These are phyloP conservation scores for Solanum pimpinellifolium DNA, from an alignment of 257 asterid species.

Conservation along the genomic window DNA sequence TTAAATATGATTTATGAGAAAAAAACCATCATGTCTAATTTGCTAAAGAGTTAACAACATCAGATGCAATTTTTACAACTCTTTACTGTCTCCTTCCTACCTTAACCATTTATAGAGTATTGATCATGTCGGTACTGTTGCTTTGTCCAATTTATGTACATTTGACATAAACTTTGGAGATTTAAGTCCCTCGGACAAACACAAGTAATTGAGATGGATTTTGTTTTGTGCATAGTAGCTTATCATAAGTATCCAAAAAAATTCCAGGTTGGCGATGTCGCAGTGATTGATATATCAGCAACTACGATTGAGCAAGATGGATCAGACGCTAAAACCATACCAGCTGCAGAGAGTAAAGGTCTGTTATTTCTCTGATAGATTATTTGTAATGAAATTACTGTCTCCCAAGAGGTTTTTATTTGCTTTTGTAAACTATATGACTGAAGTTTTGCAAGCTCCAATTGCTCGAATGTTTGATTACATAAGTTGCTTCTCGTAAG, in stretches of 20 bases:
- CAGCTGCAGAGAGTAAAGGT: constrained; percentile 99
- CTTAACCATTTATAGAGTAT: neutral
- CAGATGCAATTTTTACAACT: neutral
- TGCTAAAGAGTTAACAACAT: neutral
- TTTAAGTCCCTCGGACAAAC: neutral
- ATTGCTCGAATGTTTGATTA: neutral
- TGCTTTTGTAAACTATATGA: neutral
- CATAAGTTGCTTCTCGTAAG: neutral
- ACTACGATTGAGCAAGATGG: constrained; percentile 66
- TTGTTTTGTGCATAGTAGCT: neutral
- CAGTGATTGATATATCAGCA: constrained; percentile 85
- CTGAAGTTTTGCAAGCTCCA: neutral
- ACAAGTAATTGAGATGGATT: neutral
- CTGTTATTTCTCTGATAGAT: neutral
- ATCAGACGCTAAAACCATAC: constrained; percentile 49
- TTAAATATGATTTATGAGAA: neutral
- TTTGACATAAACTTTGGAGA: neutral
- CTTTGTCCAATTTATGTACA: neutral
- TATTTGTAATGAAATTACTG: neutral
- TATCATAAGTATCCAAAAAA: neutral
- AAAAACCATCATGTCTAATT: neutral
- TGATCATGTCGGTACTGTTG: neutral
- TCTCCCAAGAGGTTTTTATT: neutral
- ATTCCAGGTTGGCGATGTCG: constrained; percentile 79
- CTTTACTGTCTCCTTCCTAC: neutral